Percentiles rank a stretch among this genome's conserved stretches.
These are phyloP conservation scores for Neophaeococcomyces aloes DNA, from an alignment of 2,329 filamentous ascomycete genomes.

Conservation along the genomic window DNA sequence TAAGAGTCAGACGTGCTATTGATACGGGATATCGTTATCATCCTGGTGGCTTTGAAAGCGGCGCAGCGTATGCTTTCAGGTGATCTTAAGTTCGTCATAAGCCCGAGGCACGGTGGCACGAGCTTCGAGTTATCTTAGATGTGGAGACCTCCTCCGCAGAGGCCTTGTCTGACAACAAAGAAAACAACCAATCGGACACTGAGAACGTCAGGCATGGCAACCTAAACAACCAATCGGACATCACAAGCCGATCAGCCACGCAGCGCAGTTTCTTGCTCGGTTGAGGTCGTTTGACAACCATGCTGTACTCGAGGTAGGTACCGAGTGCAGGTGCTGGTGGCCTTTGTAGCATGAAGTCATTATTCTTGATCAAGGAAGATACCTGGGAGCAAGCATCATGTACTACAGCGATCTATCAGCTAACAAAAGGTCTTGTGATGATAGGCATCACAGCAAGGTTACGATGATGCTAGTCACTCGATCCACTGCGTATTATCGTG, in stretches of 20 bases:
- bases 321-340: too few species aligned
- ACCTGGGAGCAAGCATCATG: too few species aligned
- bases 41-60: conserved; percentile 5
- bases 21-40: conserved; percentile 3
- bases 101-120: not conserved
- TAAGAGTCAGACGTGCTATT: not conserved
- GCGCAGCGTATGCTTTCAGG: not conserved
- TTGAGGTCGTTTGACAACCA: too few species aligned
- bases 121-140: not conserved
- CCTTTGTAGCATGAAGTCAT: too few species aligned
- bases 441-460: too few species aligned
- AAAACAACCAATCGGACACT: not conserved
- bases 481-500: too few species aligned
- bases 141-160: not conserved
- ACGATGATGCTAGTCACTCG: too few species aligned
- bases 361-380: too few species aligned
- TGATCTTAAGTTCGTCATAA: conserved; percentile 6
- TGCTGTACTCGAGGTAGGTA: too few species aligned
- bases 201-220: not conserved
- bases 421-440: too few species aligned
- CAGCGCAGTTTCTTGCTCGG: too few species aligned
- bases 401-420: too few species aligned
- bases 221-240: not conserved
- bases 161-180: not conserved
- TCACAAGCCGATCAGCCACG: not conserved